phyloP scores from a whole-genome alignment of 495 filamentous ascomycete species.

The Bombardia bombarda region DNA sequence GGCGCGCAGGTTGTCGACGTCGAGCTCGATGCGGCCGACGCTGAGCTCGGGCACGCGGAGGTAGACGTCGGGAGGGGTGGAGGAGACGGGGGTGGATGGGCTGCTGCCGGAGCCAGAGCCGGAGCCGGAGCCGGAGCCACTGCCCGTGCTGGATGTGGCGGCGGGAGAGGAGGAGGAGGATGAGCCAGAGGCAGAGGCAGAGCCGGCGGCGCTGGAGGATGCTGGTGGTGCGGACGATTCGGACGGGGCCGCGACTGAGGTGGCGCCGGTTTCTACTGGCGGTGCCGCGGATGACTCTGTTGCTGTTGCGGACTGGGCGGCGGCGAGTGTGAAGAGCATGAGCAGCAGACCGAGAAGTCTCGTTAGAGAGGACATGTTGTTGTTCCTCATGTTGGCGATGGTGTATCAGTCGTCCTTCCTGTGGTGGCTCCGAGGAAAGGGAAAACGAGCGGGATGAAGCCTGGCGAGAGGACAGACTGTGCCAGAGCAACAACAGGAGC shows the following conservation, averaged over 20 bases:
- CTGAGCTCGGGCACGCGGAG: conserved; percentile 46
- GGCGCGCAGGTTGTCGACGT: conserved; percentile 45
- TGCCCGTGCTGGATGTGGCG: conserved; percentile 3
- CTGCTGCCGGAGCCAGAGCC: conserved; percentile 2
- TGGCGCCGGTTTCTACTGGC: conserved; percentile 9
- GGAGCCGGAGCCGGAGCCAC: conserved; percentile 1
- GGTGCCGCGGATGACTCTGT: background rate
- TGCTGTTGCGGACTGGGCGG: background rate
- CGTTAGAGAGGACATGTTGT: conserved; percentile 25
- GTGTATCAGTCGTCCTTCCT: conserved; percentile 35
- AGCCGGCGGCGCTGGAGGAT: conserved; percentile 5
- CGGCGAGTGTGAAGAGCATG: background rate
- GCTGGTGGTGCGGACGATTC: too few relatives aligned
- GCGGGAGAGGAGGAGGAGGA: conserved; percentile 1
- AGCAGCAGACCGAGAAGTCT: background rate
- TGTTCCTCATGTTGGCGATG: conserved; percentile 29
- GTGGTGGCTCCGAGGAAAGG: conserved; percentile 1
- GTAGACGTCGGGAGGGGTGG: conserved; percentile 41
- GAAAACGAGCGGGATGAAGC: background rate
- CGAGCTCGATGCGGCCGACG: conserved; percentile 47
- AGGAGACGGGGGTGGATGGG: conserved; percentile 7
- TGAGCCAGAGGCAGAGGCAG: background rate
- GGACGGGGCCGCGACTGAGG: too few relatives aligned
- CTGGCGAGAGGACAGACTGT: background rate
- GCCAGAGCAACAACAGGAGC: background rate